Evolutionary conservation across 495 filamentous ascomycete genomes (phyloP), one percentile per base, ranked within the genome.

Genomic region (Xylaria sp.): DNA sequence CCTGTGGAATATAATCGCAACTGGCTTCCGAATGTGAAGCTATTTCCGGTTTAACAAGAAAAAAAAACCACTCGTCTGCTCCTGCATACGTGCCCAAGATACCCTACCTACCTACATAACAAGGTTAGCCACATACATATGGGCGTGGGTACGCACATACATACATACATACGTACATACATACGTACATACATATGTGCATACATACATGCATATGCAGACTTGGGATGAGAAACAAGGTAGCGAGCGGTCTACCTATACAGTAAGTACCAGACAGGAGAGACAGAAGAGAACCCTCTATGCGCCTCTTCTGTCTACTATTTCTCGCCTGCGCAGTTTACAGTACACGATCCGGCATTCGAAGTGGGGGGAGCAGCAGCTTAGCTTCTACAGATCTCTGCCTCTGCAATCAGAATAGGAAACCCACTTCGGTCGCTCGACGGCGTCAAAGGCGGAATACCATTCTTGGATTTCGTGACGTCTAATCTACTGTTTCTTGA

Each of bases 331-430:
- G 14, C 48, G 15, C 53, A 33, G 24, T 50, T 48, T 55, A 43
- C n/a, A n/a, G n/a, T n/a, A n/a, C 33, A 59, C 52, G 66, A 57
- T 44, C 52, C 66, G 66, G 66, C 66, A 68, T 43, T 44, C 29
- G 37, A 33, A 14, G 52, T n/a, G 33, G 50, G 2, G 50, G 2
- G 24, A 33, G 17, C 24, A 59, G 2, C 21, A 15, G 37, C 5
- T 48, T 14, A 40, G 66, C 40, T 58, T 57, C 43, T 35, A 21
- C 55, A 9, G 29, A 12, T 37, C 9, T 37, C 7, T 59, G 21
- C 19, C 12, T 44, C 40, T 40, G 11, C 29, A 7, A 31, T 29
- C 59, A 9, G 37, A 46, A 64, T 12, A 26, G 43, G 15, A 50
- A 62, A 43, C 59, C 46, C 33, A 41, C 19, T 48, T 58, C 37